Conservation (phyloP, 106 monocot genomes). For the Phalaenopsis equestris region DNA sequence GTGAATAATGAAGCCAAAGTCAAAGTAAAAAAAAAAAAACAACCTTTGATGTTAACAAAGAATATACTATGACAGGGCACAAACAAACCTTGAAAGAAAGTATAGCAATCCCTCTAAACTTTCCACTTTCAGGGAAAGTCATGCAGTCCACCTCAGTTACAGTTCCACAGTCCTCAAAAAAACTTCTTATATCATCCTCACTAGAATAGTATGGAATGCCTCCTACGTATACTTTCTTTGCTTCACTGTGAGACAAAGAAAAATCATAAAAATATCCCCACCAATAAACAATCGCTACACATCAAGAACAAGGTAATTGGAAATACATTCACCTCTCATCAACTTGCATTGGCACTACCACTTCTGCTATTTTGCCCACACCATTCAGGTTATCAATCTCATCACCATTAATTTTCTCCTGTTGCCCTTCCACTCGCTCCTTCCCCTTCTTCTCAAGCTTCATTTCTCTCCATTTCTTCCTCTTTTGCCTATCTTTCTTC, state of each 20-base stretch:
- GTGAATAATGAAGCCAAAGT: not conserved
- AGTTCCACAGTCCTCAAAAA: slow-evolving; percentile 86
- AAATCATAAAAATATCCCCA: not conserved
- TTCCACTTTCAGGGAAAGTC: slow-evolving; percentile 91
- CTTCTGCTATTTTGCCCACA: not conserved
- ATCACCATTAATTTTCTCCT: slow-evolving; percentile 11
- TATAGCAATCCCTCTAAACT: slow-evolving; percentile 93
- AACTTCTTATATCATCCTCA: slow-evolving; percentile 93
- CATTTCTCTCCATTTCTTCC: slow-evolving; percentile 14
- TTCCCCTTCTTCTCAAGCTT: slow-evolving; percentile 9
- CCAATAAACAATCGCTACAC: not conserved
- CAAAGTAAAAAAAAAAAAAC: not conserved
- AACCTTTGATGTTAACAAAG: not conserved
- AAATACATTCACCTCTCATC: slow-evolving; percentile 23
- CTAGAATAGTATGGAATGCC: slow-evolving; percentile 98
- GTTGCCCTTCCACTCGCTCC: slow-evolving; percentile 4
- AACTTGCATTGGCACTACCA: not conserved
- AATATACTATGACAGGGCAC: not conserved
- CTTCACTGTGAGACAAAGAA: slow-evolving; percentile 39
- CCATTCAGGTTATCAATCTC: not conserved
- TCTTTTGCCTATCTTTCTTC: slow-evolving; percentile 15
- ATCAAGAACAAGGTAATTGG: not conserved
- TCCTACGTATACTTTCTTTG: slow-evolving; percentile 84
- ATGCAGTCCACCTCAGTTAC: slow-evolving; percentile 84
- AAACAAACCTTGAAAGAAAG: slow-evolving; percentile 81